Evolutionary conservation across 1,284 basidiomycete species (phyloP), one percentile per base, ranked within the genome.

Genomic region (Ustilago shanxiensis): DNA sequence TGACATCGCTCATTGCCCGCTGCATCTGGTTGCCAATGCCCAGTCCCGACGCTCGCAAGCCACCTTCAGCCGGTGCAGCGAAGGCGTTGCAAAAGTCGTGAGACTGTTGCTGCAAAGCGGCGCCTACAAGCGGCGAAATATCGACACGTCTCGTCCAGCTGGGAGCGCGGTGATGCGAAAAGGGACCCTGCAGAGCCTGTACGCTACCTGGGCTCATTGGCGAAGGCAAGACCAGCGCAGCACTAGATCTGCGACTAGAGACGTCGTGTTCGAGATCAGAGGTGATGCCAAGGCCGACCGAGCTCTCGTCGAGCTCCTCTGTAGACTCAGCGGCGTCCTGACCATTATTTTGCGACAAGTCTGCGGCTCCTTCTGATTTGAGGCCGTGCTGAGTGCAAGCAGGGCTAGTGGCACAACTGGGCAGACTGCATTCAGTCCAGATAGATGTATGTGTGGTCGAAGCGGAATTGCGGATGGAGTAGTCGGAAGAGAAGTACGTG

Each of bases 161-260:
- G 13, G 77, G 77, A 14, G 62, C 70, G 22, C 77, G 74, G 33
- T 79, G 77, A 28, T 79, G 77, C 29, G 77, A 70, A 33, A 79
- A 79, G 18, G 74, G 77, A 22, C 75, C 72, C 41, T 68, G 64
- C 28, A 77, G 58, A 18, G 60, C 59, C 31, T 49, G 53, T 20
- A 55, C 60, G 16, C 60, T 57, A 16, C 53, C 53, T 14, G 52
- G 54, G n/a, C 60, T 52, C 51, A 65, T 51, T 1, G 56, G 45
- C 14, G 67, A 53, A 20, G 72, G 66, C 26, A 63, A 33, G 2
- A 70, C 56, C 1, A 52, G 72, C 20, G 63, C 62, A 20, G 56
- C 59, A 37, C 63, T 60, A 9, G 72, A 75, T 35, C 72, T 58
- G 44, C 72, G 63, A 33, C 60, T 66, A 10, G 62, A 60, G 22